phyloP scores from a whole-genome alignment of 768 basidiomycete species.

The Phlebiopsis flavidoalba region DNA sequence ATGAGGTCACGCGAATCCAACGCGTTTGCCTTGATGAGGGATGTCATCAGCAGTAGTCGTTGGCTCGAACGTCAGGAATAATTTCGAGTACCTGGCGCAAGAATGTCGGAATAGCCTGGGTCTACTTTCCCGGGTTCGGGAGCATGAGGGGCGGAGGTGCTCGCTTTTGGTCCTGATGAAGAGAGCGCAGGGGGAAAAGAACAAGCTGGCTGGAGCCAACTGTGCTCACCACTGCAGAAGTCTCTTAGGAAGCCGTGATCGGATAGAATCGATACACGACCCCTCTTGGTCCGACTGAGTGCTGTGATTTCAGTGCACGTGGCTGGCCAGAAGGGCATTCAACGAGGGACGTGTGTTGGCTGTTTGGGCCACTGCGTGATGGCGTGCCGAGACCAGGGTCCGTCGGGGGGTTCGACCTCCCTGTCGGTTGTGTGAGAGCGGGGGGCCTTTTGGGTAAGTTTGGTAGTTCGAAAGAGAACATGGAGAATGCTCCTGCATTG shows the following conservation, averaged over 20 bases:
- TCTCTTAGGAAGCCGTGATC: too few relatives aligned
- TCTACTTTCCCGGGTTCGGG: background rate
- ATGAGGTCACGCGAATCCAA: slow-evolving; percentile 24
- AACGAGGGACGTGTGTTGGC: background rate
- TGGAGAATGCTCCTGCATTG: background rate
- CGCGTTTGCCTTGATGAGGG: slow-evolving; percentile 44
- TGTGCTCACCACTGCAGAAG: too few relatives aligned
- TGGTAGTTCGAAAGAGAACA: background rate
- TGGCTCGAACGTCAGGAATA: slow-evolving; percentile 64
- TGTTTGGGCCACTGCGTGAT: too few relatives aligned
- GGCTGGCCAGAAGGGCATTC: background rate
- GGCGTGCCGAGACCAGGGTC: background rate
- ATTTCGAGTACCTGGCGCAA: slow-evolving; percentile 61
- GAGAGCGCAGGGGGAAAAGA: too few relatives aligned
- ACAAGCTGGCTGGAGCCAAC: too few relatives aligned
- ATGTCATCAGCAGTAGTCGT: slow-evolving; percentile 42
- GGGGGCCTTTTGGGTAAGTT: background rate
- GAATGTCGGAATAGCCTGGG: slow-evolving; percentile 15
- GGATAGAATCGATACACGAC: too few relatives aligned
- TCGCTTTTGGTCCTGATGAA: background rate
- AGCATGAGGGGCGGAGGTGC: background rate
- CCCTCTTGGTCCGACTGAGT: background rate
- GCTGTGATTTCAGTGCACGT: background rate
- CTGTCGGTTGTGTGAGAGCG: background rate
- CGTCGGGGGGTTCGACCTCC: background rate